These are phyloP conservation scores for Penicillium argentinense DNA, from an alignment of 495 filamentous ascomycete genomes.

Conservation along the genomic window DNA sequence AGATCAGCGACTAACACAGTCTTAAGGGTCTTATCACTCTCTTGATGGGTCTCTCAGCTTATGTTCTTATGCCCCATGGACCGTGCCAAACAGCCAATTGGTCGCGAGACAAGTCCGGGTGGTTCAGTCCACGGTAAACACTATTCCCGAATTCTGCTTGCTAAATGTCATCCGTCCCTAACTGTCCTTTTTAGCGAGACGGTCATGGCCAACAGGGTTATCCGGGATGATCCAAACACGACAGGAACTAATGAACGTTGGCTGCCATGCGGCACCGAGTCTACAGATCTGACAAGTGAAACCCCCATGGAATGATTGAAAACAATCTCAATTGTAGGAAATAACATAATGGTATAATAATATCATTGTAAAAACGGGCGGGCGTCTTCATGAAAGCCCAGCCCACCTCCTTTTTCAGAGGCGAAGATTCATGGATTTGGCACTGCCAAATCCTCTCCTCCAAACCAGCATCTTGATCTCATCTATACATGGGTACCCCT, in stretches of 20 bases:
- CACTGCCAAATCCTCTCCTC: not conserved
- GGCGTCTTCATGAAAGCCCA: not conserved
- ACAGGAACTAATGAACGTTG: no score
- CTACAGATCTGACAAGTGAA: no score
- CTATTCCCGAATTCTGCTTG: not conserved
- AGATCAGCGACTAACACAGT: not conserved
- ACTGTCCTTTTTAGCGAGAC: constrained; percentile 34
- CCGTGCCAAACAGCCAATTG: constrained; percentile 57
- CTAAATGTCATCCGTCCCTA: not conserved
- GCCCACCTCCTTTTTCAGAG: not conserved
- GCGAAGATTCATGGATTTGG: not conserved
- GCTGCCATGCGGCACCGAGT: no score
- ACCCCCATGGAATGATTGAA: not conserved
- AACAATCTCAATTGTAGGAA: not conserved
- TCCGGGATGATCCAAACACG: constrained; percentile 72
- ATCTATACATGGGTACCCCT: not conserved
- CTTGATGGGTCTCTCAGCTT: constrained; percentile 52
- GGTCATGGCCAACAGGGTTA: constrained; percentile 70
- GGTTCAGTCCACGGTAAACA: not conserved
- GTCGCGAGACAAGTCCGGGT: constrained; percentile 7
- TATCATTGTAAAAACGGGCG: not conserved
- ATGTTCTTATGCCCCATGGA: constrained; percentile 50
- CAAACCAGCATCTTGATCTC: not conserved
- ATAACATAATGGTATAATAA: constrained; percentile 1
- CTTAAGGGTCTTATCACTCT: constrained; percentile 38